phyloP scores from a whole-genome alignment of 2,329 filamentous ascomycete genomes.

The Diaporthe ampelina region DNA sequence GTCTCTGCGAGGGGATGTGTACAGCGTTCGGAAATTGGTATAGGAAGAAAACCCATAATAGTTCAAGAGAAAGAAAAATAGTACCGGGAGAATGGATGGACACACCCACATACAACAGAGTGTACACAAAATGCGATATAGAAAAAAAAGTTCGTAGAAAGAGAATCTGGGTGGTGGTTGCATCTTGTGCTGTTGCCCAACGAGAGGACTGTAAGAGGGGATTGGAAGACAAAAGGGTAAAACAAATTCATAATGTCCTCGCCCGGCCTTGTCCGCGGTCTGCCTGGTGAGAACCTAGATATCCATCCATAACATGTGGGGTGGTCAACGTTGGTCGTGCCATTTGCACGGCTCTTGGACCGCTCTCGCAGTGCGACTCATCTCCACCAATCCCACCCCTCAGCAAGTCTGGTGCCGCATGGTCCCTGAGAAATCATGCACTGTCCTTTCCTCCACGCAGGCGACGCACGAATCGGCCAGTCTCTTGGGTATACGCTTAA shows the following conservation, averaged over 20 bases:
- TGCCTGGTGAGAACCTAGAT: constrained; percentile 21
- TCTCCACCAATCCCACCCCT: background rate
- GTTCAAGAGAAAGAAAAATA: background rate
- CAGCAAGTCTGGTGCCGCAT: background rate
- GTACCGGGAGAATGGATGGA: background rate
- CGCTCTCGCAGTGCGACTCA: constrained; percentile 4
- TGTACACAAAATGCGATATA: constrained; percentile 36
- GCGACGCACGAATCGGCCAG: constrained; percentile 29
- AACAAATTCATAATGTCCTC: constrained; percentile 33
- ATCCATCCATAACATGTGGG: constrained; percentile 28
- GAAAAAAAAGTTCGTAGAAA: constrained; percentile 25
- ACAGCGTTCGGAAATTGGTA: constrained; percentile 22
- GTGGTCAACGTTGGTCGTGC: background rate
- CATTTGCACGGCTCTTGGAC: constrained; percentile 5
- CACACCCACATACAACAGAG: constrained; percentile 36
- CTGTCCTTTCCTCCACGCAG: constrained; percentile 17
- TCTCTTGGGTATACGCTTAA: constrained; percentile 41
- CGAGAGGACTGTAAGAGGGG: constrained; percentile 25
- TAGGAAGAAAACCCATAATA: constrained; percentile 1
- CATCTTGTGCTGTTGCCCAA: constrained; percentile 27
- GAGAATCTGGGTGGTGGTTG: constrained; percentile 28
- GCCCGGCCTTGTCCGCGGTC: constrained; percentile 10
- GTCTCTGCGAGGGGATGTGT: constrained; percentile 23
- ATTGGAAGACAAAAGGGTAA: constrained; percentile 30
- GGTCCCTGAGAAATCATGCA: constrained; percentile 4